Percentiles rank a stretch among this genome's conserved stretches.
Evolutionary conservation across 345 rosid genomes (phyloP).

Genomic region (Melastoma malabathricum): DNA sequence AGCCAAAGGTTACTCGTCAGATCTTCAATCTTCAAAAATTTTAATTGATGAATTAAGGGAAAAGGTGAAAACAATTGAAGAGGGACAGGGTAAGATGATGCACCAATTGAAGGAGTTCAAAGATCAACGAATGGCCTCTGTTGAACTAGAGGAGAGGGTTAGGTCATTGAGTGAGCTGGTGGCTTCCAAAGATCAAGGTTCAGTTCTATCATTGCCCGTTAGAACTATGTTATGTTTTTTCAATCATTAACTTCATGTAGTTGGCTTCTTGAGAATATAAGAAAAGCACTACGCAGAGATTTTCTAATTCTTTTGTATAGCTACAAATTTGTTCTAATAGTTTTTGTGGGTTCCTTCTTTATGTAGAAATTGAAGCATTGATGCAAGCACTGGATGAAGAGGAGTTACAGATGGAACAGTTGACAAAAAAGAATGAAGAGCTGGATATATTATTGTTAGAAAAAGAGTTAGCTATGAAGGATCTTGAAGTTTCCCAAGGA

Average conservation of each 20-base stretch:
- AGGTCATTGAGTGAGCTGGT: slow-evolving; percentile 33
- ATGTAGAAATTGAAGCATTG: slow-evolving; percentile 74
- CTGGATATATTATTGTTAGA: slow-evolving; percentile 46
- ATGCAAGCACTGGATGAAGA: slow-evolving; percentile 98
- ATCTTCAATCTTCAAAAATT: slow-evolving; percentile 51
- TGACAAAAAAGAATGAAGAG: slow-evolving; percentile 43
- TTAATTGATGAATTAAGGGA: slow-evolving; percentile 43
- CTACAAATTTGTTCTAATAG: slow-evolving; percentile 1
- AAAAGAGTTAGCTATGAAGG: slow-evolving; percentile 55
- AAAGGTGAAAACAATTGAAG: slow-evolving; percentile 29
- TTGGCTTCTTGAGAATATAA: too few species aligned
- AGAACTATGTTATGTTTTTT: too few species aligned
- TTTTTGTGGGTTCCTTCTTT: slow-evolving; percentile 5
- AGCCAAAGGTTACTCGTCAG: slow-evolving; percentile 38
- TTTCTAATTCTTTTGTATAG: slow-evolving; percentile 7
- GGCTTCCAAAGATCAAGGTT: slow-evolving; percentile 82
- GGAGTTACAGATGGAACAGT: slow-evolving; percentile 81
- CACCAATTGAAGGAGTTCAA: slow-evolving; percentile 44
- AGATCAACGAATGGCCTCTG: slow-evolving; percentile 33
- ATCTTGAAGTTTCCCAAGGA: slow-evolving; percentile 67
- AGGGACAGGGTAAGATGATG: slow-evolving; percentile 37
- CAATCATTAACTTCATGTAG: too few species aligned
- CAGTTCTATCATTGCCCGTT: slow-evolving; percentile 9
- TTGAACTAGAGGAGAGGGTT: slow-evolving; percentile 44
- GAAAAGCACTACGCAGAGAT: too few species aligned